phyloP scores from a whole-genome alignment of 2,329 filamentous ascomycete species.

The Colletotrichum sp. region DNA sequence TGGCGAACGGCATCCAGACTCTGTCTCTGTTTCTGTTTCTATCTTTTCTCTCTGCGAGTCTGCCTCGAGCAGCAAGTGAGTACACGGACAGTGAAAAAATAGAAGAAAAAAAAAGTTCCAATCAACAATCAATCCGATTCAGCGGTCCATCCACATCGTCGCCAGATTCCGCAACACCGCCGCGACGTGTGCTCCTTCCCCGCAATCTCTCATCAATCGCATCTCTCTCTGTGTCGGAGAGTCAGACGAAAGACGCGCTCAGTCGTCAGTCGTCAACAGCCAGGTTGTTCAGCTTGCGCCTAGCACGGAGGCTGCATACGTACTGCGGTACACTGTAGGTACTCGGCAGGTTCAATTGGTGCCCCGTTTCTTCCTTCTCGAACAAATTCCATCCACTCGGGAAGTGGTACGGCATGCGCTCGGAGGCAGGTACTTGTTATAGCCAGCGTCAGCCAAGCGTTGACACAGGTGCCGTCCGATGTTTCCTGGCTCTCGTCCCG shows the following conservation, averaged over 20 bases:
- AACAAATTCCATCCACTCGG: slow-evolving; percentile 7
- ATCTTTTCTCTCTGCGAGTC: background rate
- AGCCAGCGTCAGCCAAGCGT: background rate
- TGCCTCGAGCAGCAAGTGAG: background rate
- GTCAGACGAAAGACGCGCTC: background rate
- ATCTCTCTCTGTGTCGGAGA: background rate
- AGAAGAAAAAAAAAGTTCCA: background rate
- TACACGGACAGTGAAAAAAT: background rate
- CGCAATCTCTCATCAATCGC: slow-evolving; percentile 13
- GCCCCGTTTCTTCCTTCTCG: slow-evolving; percentile 20
- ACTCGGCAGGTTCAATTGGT: background rate
- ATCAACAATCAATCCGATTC: slow-evolving; percentile 1
- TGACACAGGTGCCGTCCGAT: background rate
- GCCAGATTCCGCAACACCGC: background rate
- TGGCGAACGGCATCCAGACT: background rate
- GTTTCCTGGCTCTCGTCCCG: background rate
- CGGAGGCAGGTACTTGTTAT: background rate
- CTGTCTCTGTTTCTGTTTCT: background rate
- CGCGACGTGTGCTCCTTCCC: background rate
- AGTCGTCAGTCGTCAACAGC: background rate
- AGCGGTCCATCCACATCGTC: background rate
- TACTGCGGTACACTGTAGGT: background rate
- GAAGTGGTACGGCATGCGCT: background rate
- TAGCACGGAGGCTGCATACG: background rate
- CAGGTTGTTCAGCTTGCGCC: background rate